Percentiles rank a stretch among this genome's conserved stretches.
These are phyloP conservation scores for Malus domestica DNA, from an alignment of 306 rosid species.

Conservation along the genomic window ASM211411v1 NC_041795.1:3082001-3082500, in stretches of 20 bases:
- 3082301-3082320: constrained; percentile 3
- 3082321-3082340: constrained; percentile 14
- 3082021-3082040: neutral
- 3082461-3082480: neutral
- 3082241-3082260: constrained; percentile 27
- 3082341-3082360: constrained; percentile 15
- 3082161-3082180: constrained; percentile 32
- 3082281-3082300: constrained; percentile 24
- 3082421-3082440: neutral
- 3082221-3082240: constrained; percentile 51
- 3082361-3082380: neutral
- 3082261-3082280: constrained; percentile 29
- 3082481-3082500: neutral
- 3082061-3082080: constrained; percentile 17
- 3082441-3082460: neutral
- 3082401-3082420: neutral
- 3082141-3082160: constrained; percentile 44
- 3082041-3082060: constrained; percentile 28
- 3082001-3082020: neutral
- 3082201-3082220: neutral
- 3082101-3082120: constrained; percentile 32
- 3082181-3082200: constrained; percentile 10
- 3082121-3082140: constrained; percentile 26
- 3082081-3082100: constrained; percentile 24
- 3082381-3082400: neutral